A percentile compares a stretch with the other conserved stretches of the same genome.
These are phyloP conservation scores for Aspergillus udagawae DNA, from an alignment of 2,329 filamentous ascomycete species.

Conservation along the genomic window DNA sequence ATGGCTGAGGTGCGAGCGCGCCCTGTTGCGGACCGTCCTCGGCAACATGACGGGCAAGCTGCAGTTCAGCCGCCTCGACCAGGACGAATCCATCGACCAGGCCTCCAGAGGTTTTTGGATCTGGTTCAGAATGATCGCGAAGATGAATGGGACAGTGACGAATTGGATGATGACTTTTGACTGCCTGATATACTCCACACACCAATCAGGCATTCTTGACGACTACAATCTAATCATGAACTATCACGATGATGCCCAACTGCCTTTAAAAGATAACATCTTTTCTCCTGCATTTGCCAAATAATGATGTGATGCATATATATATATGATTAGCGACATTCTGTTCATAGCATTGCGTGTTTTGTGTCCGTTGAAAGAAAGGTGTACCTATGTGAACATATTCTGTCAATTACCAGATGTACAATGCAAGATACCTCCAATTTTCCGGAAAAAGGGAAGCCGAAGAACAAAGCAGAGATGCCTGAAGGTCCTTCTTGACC, in stretches of 20 bases:
- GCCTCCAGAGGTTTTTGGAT: conserved; percentile 50
- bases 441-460: neutral
- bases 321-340: neutral
- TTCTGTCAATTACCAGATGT: neutral
- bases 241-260: neutral
- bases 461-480: neutral
- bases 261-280: neutral
- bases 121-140: conserved; percentile 52
- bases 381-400: neutral
- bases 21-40: conserved; percentile 18
- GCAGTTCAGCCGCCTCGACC: conserved; percentile 1
- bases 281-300: neutral
- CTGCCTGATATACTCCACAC: neutral
- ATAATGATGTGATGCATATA: neutral
- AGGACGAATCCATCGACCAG: conserved; percentile 21
- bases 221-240: neutral
- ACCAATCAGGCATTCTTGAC: neutral
- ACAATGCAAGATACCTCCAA: neutral
- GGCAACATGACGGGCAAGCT: neutral
- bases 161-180: conserved; percentile 45
- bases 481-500: too few species aligned
- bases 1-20: conserved; percentile 35
- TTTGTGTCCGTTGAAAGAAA: neutral
- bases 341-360: neutral
- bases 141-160: conserved; percentile 59